A percentile compares a stretch with the other conserved stretches of the same genome.
These are phyloP conservation scores for Spinacia oleracea DNA, from an alignment of 179 eudicot species.

Conservation along the genomic window DNA sequence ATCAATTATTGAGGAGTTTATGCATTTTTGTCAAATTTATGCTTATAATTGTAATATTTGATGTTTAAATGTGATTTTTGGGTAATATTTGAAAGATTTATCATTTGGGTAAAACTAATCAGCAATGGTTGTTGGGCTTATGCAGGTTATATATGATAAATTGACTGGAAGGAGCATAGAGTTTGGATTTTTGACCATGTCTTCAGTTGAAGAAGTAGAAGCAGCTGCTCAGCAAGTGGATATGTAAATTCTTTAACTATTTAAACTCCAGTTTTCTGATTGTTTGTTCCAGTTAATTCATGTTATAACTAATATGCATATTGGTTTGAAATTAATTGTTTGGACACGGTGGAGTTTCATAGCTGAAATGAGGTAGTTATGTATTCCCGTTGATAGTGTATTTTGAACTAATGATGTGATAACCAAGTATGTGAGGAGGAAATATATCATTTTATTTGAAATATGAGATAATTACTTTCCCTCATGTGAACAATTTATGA, in stretches of 20 bases:
- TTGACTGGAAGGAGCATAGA: slow-evolving; percentile 89
- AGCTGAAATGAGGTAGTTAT: neutral
- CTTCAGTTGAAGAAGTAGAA: slow-evolving; percentile 66
- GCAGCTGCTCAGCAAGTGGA: slow-evolving; percentile 85
- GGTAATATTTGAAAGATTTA: neutral
- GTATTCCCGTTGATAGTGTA: neutral
- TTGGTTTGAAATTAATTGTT: neutral
- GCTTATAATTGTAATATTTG: neutral
- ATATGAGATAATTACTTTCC: no score
- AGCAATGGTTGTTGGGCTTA: no score
- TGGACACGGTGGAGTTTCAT: neutral
- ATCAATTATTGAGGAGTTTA: neutral
- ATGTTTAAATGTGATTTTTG: neutral
- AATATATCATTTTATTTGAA: no score
- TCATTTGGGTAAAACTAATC: neutral
- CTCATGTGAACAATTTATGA: no score
- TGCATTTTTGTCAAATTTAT: neutral
- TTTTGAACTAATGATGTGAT: neutral
- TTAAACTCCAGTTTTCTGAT: neutral
- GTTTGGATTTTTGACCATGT: slow-evolving; percentile 97
- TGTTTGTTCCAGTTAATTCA: neutral
- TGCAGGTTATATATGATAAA: slow-evolving; percentile 96
- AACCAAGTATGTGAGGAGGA: neutral
- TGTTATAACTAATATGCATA: no score
- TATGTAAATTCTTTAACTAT: slow-evolving; percentile 51